Base-by-base conservation (phyloP, 495 filamentous ascomycete genomes). In the Penicillium malachiteum region DNA sequence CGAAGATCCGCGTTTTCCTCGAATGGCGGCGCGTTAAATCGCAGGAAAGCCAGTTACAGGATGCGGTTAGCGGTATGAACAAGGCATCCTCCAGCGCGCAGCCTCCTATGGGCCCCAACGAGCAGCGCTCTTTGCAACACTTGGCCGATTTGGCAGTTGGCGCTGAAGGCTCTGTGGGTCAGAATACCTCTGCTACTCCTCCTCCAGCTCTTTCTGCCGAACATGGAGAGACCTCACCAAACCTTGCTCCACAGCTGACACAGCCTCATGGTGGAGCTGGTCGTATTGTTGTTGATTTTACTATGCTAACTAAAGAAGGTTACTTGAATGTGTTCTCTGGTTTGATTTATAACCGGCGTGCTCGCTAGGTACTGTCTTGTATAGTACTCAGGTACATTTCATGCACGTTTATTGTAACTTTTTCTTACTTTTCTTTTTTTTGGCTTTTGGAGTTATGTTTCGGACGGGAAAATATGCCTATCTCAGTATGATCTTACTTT, bases 81-180 rank as follows among this genome's bases (percentile, higher is more conserved):
- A 57, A 49, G 42, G 14, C 41, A n/a, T 52, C 49, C 16, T 52
- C 66, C n/a, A 57, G 59, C 1, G 63, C 66, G n/a, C 71, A 69
- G 0, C 74, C 75, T 14, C 62, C 75, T 12, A 68, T 78, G 62
- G 76, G 76, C 3, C 73, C 73, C 14, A 78, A 75, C 45, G 76
- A 78, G 54, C 76, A 78, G 56, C 74, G 76, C 51, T 78, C 76
- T 38, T 70, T 88, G 13, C 84, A 87, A 63, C 83, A 84, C 54
- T 75, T 88, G 7, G 86, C 86, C 2, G 85, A 88, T 58, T 65
- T 89, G 13, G 86, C 85, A 32, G 76, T 78, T 21, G 76, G 74
- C 3, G 76, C 72, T 3, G 76, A 78, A 48, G 74, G 74, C 31
- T 71, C 71, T 8, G 72, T 76, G 11, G 61, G 67, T 30, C 70